Evolutionary conservation across 148 eudicot genomes (phyloP), one percentile per base, ranked within the genome.

Genomic region (Vaccinium macrocarpon): DNA sequence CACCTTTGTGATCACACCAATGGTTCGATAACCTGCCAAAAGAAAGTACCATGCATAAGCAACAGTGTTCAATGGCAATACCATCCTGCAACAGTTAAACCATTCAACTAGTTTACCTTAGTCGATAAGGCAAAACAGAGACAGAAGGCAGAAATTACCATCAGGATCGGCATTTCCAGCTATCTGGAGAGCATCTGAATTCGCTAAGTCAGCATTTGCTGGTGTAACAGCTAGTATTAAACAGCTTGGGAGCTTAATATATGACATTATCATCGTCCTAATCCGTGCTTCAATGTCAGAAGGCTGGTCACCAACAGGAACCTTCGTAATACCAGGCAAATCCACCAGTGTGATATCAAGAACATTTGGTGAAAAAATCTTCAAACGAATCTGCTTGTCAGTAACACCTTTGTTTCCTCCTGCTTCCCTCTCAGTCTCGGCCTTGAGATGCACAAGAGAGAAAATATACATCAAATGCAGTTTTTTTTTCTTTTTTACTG

Each of bases 231-330:
- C 98, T 84, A 95, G 85, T 86, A 95, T 94, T 82, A 95, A 85
- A 83, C 96, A 94, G 86, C 90, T 93, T 84, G 91, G 90, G 35
- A 87, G 86, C 86, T 92, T 92, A 80, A 94, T 95, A 79, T 91
- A 92, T 56, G 95, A 91, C 94, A 92, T 92, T 85, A 95, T 95
- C 98, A 95, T 95, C 35, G 95, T 94, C 81, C 98, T 90, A 82
- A 95, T 95, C 48, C 95, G 90, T 82, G 92, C 91, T 89, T 95
- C 98, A 83, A 95, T 93, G 89, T 95, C 98, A 52, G 98, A 87
- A 73, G 98, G 98, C 87, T 95, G 98, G 82, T 95, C 98, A 86
- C 98, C 98, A 85, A 95, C 98, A 74, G 98, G 98, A 86, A 95
- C 98, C 88, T 93, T 95, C 27, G 98, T 95, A 82, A 95, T 79